Conservation (phyloP, 2,329 filamentous ascomycete genomes). For the Daldinia sp. region DNA sequence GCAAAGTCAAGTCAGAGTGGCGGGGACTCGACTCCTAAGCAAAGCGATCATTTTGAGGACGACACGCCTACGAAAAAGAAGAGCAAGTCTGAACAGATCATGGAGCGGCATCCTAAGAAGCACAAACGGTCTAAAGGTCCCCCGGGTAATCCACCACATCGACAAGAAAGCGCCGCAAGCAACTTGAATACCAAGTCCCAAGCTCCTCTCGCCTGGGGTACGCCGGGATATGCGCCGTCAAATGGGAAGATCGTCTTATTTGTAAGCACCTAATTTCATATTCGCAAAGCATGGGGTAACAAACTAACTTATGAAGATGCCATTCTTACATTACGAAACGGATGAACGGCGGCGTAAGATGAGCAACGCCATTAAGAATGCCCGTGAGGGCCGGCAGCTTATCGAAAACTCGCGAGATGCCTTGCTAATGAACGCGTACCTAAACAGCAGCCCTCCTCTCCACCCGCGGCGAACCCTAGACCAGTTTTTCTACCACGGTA, state of each 20-base stretch:
- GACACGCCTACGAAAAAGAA: conserved; percentile 46
- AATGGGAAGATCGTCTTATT: conserved; percentile 51
- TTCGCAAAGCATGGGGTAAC: conserved; percentile 19
- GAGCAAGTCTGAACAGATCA: conserved; percentile 48
- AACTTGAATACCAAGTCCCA: conserved; percentile 31
- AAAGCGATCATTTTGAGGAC: conserved; percentile 36
- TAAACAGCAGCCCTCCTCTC: conserved; percentile 55
- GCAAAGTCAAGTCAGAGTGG: conserved; percentile 32
- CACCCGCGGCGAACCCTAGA: conserved; percentile 70
- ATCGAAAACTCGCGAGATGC: conserved; percentile 49
- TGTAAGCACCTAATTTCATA: conserved; percentile 38
- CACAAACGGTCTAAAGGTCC: conserved; percentile 47
- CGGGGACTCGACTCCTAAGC: conserved; percentile 32
- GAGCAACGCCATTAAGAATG: conserved; percentile 58
- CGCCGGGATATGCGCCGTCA: conserved; percentile 43
- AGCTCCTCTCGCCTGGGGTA: conserved; percentile 42
- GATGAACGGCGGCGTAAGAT: conserved; percentile 62
- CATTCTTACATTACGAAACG: conserved; percentile 71
- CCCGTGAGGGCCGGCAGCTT: conserved; percentile 45
- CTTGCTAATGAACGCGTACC: conserved; percentile 58
- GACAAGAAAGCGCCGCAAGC: conserved; percentile 43
- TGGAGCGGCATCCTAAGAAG: conserved; percentile 49
- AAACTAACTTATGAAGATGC: conserved; percentile 60
- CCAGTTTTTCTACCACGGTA: conserved; percentile 72
- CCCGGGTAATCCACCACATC: conserved; percentile 49